phyloP scores from a whole-genome alignment of 768 basidiomycete species.

The Leucosporidium creatinivorum region DNA sequence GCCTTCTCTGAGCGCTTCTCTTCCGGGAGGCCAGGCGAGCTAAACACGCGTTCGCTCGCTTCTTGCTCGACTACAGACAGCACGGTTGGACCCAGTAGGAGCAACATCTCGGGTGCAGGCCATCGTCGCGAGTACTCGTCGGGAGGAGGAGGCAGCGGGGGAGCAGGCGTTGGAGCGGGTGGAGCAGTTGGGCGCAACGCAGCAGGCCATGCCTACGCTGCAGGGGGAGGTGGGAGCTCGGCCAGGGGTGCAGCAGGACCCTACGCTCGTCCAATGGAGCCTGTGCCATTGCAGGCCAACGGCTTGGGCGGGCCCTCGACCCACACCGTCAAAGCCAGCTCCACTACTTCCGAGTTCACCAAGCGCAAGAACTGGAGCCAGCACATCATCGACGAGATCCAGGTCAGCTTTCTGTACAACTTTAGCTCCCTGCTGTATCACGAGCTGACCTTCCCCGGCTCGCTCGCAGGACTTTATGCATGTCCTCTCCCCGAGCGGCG shows the following conservation, averaged over 20 bases:
- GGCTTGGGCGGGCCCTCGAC: neutral
- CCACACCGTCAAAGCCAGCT: conserved; percentile 29
- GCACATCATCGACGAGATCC: conserved; percentile 35
- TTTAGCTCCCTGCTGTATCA: no score
- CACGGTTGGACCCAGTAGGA: no score
- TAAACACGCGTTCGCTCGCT: neutral
- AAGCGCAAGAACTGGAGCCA: conserved; percentile 37
- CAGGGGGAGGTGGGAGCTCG: neutral
- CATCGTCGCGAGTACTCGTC: neutral
- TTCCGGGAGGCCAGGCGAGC: neutral
- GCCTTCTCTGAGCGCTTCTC: no score
- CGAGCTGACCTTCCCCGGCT: neutral
- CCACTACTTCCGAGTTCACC: conserved; percentile 34
- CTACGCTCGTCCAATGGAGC: conserved; percentile 4
- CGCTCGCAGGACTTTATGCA: conserved; percentile 63
- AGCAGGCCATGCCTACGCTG: neutral
- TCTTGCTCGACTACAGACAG: no score
- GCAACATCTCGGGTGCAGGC: no score
- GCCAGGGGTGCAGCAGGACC: neutral
- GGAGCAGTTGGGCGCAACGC: neutral
- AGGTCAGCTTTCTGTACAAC: conserved; percentile 7
- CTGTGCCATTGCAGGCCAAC: neutral
- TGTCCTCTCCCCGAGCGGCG: conserved; percentile 82
- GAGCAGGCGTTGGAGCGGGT: neutral
- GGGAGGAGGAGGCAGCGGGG: neutral